Base-by-base conservation (phyloP, 805 yeast genomes). In the Lipomyces chichibuensis region DNA sequence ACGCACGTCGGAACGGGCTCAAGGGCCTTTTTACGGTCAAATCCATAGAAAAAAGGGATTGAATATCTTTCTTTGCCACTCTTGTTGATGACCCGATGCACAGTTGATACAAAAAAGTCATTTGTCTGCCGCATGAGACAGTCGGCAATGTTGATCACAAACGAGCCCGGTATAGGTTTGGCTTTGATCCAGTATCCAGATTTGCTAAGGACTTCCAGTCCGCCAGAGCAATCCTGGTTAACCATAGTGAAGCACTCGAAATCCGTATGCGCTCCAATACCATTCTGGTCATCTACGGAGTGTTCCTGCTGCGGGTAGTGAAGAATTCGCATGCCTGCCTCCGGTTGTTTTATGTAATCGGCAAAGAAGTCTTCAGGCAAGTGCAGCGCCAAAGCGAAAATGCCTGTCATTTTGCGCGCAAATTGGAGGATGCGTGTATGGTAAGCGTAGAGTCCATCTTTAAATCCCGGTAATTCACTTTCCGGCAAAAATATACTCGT, bases 231-330 rank as follows among this genome's bases (percentile, higher is more conserved):
- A 61, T 78, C 82, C 61, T 78, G 81, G 59, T 74, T 66, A 20
- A 80, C 69, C 69, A 80, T 74, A 0, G 82, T 80, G 52, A 80
- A 64, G 13, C 77, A 74, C 20, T 78, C 80, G 65, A 78, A 78
- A 64, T 80, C 82, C 2, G 81, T 78, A 66, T 80, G 82, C 1
- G 81, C 80, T 7, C 80, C 81, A 63, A 79, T 77, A n/a, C 82
- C 77, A 60, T 77, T 75, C 59, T 76, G 74, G 29, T 74, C 73
- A 3, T 74, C 77, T 2, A 68, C 72, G 3, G 72, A 62, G 25
- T 75, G 73, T 11, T 74, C 77, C 51, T 75, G 75, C 4, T 70
- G 75, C 3, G 80, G 77, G 56, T 80, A 80, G 62, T 78, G 81
- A n/a, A 79, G 67, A 46, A 79, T 59, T 58, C 82, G 72, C 23